These are phyloP conservation scores for Salix brachista DNA, from an alignment of 345 rosid genomes.

Conservation along the genomic window DNA sequence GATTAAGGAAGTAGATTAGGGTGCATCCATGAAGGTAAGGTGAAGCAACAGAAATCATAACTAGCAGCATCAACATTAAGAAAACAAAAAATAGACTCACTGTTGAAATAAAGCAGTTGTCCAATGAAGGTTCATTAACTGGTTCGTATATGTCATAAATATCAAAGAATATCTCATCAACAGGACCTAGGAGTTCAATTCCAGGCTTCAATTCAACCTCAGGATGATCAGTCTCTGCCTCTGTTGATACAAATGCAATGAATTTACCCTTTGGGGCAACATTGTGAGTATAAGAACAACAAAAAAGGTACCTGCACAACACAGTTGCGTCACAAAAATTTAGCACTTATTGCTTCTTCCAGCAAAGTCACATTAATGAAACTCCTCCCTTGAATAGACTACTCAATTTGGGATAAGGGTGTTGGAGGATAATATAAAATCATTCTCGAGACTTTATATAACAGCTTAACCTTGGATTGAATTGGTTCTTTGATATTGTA, in stretches of 20 bases:
- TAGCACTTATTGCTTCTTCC: background rate
- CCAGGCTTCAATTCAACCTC: slow-evolving; percentile 75
- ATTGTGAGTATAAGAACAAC: slow-evolving; percentile 90
- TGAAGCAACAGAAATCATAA: background rate
- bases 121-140: slow-evolving; percentile 70
- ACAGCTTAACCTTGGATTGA: no score
- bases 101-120: slow-evolving; percentile 86
- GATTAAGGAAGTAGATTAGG: slow-evolving; percentile 7
- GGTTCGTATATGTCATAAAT: slow-evolving; percentile 75
- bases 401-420: background rate
- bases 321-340: background rate
- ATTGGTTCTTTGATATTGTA: no score
- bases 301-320: slow-evolving; percentile 77
- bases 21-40: background rate
- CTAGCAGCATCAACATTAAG: background rate
- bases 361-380: background rate
- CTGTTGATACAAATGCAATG: slow-evolving; percentile 88
- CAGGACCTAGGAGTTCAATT: slow-evolving; percentile 71
- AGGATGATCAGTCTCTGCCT: slow-evolving; percentile 88
- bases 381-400: background rate
- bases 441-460: no score
- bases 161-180: slow-evolving; percentile 87
- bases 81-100: slow-evolving; percentile 37
- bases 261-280: slow-evolving; percentile 94
- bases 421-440: background rate